These are phyloP conservation scores for Boletus bicolor DNA, from an alignment of 768 basidiomycete genomes.

Conservation along the genomic window DNA sequence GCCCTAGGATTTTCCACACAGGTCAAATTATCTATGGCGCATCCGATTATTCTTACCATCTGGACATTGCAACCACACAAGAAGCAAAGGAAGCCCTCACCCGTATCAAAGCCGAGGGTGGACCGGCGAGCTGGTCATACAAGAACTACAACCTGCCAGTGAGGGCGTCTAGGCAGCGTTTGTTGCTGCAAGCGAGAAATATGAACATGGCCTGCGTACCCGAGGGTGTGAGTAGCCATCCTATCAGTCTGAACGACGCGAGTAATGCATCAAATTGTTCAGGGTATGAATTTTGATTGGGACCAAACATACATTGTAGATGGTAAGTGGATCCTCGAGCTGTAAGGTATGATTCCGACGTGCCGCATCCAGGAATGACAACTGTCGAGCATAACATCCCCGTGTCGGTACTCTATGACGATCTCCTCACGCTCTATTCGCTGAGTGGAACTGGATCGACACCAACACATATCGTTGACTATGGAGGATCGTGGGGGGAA, in stretches of 20 bases:
- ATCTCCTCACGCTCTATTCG: slow-evolving; percentile 59
- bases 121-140: slow-evolving; percentile 67
- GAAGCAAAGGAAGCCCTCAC: slow-evolving; percentile 65
- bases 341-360: not conserved
- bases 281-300: slow-evolving; percentile 80
- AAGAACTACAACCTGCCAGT: slow-evolving; percentile 76
- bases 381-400: slow-evolving; percentile 73
- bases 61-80: slow-evolving; percentile 57
- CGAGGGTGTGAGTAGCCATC: slow-evolving; percentile 49
- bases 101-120: slow-evolving; percentile 71
- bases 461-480: slow-evolving; percentile 75
- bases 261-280: not conserved
- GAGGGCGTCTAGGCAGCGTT: slow-evolving; percentile 63
- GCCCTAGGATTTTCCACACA: slow-evolving; percentile 70
- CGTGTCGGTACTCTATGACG: slow-evolving; percentile 62
- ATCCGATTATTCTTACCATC: slow-evolving; percentile 53
- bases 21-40: slow-evolving; percentile 54
- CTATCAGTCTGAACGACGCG: not conserved
- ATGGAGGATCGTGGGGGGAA: slow-evolving; percentile 70
- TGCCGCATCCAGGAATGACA: slow-evolving; percentile 56
- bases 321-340: slow-evolving; percentile 39
- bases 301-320: slow-evolving; percentile 77
- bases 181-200: slow-evolving; percentile 58
- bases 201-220: slow-evolving; percentile 70
- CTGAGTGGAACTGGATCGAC: slow-evolving; percentile 69